These are phyloP conservation scores for Hyaloscypha hepaticicola DNA, from an alignment of 495 filamentous ascomycete species.

Conservation along the genomic window DNA sequence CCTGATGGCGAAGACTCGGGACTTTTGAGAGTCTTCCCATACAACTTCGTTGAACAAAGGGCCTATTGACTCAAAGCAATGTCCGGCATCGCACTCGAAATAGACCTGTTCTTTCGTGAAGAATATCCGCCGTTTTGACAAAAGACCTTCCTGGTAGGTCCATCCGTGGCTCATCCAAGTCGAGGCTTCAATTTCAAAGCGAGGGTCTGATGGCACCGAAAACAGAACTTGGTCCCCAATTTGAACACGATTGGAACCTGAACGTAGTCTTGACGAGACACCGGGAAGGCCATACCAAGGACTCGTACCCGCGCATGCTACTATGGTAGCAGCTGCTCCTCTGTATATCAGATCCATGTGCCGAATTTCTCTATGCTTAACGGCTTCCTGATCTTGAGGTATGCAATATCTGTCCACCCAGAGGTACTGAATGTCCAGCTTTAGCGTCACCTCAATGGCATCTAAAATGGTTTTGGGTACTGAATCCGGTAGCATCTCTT, in stretches of 20 bases:
- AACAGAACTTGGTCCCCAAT: neutral
- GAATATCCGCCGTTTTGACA: conserved; percentile 36
- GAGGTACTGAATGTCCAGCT: neutral
- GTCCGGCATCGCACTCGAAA: conserved; percentile 35
- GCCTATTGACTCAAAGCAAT: too few relatives aligned
- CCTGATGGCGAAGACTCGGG: neutral
- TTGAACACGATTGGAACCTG: conserved; percentile 22
- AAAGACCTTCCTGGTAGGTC: conserved; percentile 44
- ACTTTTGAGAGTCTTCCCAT: neutral
- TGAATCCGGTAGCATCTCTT: neutral
- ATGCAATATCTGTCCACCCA: conserved; percentile 20
- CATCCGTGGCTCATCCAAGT: conserved; percentile 40
- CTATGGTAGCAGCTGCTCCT: conserved; percentile 29
- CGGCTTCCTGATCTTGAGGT: neutral
- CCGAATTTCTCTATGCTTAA: conserved; percentile 10
- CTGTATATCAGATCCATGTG: conserved; percentile 35
- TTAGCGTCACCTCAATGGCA: neutral
- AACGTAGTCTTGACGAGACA: conserved; percentile 24
- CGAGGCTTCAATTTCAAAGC: conserved; percentile 23
- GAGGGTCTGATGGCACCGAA: conserved; percentile 18
- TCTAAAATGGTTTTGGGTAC: conserved; percentile 2
- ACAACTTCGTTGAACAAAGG: too few relatives aligned
- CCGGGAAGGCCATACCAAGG: conserved; percentile 35
- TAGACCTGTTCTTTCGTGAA: conserved; percentile 38
- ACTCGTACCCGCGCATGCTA: conserved; percentile 34